phyloP scores from a whole-genome alignment of 2,329 filamentous ascomycete species.

The Aureobasidium sp. region DNA sequence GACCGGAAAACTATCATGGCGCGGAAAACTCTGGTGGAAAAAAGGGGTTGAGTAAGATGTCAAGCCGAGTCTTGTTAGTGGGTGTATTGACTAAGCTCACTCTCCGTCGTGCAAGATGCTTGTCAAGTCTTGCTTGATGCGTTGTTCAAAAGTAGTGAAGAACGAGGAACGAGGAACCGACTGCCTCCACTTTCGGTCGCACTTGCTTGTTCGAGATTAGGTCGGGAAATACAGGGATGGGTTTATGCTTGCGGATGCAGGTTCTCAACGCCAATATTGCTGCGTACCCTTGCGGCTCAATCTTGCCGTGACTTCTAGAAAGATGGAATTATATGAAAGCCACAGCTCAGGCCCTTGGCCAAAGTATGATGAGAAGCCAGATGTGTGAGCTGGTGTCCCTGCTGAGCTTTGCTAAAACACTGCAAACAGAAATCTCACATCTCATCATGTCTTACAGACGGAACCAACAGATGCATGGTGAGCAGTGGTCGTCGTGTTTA shows the following conservation, averaged over 20 bases:
- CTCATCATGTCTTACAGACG: background rate
- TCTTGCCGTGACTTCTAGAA: background rate
- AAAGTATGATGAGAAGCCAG: background rate
- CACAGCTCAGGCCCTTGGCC: background rate
- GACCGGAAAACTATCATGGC: background rate
- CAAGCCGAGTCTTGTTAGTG: background rate
- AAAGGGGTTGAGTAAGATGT: background rate
- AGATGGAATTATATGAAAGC: background rate
- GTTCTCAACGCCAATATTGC: slow-evolving; percentile 9
- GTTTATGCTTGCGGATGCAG: background rate
- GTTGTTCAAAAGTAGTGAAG: background rate
- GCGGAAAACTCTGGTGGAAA: background rate
- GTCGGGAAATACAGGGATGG: background rate
- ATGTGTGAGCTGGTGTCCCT: background rate
- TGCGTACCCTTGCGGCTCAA: background rate
- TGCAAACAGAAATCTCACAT: background rate
- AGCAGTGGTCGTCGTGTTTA: background rate
- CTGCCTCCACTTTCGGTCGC: background rate
- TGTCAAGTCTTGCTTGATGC: background rate
- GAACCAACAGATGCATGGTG: background rate
- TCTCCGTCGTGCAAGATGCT: background rate
- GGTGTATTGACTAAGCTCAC: background rate
- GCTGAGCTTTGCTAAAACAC: background rate
- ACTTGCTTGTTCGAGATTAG: background rate
- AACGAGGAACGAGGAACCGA: background rate